Percentiles rank a stretch among this genome's conserved stretches.
Conservation (phyloP, 345 rosid genomes). For the Erodium maritimum region DNA sequence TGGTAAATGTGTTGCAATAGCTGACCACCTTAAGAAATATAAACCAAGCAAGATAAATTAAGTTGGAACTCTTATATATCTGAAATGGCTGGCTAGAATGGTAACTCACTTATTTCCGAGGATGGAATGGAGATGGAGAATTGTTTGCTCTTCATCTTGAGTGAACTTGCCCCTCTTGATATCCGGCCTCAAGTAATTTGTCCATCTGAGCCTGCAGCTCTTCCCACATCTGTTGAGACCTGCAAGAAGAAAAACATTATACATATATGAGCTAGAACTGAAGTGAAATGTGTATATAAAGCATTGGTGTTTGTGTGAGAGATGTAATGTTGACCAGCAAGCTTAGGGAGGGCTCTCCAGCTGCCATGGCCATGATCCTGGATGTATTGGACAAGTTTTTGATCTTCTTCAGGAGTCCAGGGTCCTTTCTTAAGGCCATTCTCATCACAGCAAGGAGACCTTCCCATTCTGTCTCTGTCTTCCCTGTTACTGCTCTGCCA, state of each 20-base stretch:
- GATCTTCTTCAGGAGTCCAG: slow-evolving; percentile 58
- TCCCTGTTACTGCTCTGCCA: slow-evolving; percentile 9
- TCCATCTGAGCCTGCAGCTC: slow-evolving; percentile 81
- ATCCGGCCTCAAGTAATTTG: slow-evolving; percentile 68
- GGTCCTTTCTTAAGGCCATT: slow-evolving; percentile 60
- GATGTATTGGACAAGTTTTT: slow-evolving; percentile 37
- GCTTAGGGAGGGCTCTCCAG: slow-evolving; percentile 62
- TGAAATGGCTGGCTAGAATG: background rate
- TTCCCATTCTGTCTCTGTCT: slow-evolving; percentile 28
- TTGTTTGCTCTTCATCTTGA: slow-evolving; percentile 63
- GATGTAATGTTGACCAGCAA: slow-evolving; percentile 25
- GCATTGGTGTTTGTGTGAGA: background rate
- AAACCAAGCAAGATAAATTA: background rate
- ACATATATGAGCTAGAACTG: background rate
- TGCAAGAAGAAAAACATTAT: slow-evolving; percentile 11
- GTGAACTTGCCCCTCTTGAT: slow-evolving; percentile 77
- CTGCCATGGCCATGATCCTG: slow-evolving; percentile 51
- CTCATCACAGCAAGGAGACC: slow-evolving; percentile 47
- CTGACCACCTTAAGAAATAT: slow-evolving; percentile 43
- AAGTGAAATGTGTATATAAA: background rate
- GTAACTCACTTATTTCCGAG: slow-evolving; percentile 58
- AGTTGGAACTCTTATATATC: too few species aligned
- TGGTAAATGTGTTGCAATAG: slow-evolving; percentile 49
- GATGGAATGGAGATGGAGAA: slow-evolving; percentile 65
- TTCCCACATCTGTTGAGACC: slow-evolving; percentile 77